Conservation (phyloP, 192 early-diverging fungal genomes). For the Gamsiella multidivaricata region DNA sequence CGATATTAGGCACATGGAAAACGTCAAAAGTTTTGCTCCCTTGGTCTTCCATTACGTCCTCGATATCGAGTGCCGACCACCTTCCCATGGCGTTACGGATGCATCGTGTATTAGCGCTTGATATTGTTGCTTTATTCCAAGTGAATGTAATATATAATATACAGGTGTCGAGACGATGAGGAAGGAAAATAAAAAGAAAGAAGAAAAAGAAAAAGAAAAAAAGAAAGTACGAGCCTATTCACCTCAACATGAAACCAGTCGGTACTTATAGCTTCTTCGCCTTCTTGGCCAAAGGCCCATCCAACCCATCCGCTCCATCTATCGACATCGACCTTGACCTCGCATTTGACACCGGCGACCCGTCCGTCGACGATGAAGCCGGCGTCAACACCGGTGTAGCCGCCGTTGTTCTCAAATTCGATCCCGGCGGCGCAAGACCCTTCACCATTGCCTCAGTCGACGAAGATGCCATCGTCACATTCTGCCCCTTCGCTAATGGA, state of each 20-base stretch:
- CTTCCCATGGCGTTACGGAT: too few relatives aligned
- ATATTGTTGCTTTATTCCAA: too few relatives aligned
- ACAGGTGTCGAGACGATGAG: background rate
- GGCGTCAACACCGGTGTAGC: slow-evolving; percentile 33
- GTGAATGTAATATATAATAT: too few relatives aligned
- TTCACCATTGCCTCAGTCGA: background rate
- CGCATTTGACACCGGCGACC: slow-evolving; percentile 22
- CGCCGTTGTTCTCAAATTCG: slow-evolving; percentile 11
- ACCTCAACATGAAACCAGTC: too few relatives aligned
- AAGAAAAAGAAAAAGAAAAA: slow-evolving; percentile 1
- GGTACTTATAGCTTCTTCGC: slow-evolving; percentile 32
- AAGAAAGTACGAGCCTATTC: background rate
- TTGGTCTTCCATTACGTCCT: slow-evolving; percentile 52
- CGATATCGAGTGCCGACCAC: slow-evolving; percentile 50
- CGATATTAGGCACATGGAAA: slow-evolving; percentile 40
- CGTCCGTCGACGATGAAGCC: slow-evolving; percentile 28
- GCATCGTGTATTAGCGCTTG: too few relatives aligned
- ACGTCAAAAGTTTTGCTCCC: slow-evolving; percentile 56
- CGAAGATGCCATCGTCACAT: slow-evolving; percentile 4
- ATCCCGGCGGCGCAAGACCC: slow-evolving; percentile 19
- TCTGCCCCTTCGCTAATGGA: slow-evolving; percentile 58
- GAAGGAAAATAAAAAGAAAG: too few relatives aligned
- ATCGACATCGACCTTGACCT: slow-evolving; percentile 26
- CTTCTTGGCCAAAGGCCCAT: slow-evolving; percentile 31
- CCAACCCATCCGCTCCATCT: background rate